Evolutionary conservation across 1,139 yeast genomes (phyloP).

Genomic region (Sugiyamaella sp.): DNA sequence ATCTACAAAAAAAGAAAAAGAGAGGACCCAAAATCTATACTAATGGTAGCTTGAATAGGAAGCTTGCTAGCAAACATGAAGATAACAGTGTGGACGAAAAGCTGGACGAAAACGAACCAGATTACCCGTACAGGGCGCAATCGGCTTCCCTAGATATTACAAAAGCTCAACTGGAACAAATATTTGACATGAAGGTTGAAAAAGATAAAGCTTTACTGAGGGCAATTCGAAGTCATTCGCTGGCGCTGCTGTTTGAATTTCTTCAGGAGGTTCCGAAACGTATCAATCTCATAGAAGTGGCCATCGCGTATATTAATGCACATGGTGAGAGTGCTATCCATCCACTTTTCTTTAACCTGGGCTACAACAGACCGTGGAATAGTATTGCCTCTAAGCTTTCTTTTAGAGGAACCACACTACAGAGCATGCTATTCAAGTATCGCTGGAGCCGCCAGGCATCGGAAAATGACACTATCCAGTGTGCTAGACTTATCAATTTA

Average conservation of each 20-base stretch:
- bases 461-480: not conserved
- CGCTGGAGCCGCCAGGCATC: not conserved
- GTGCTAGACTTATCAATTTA: not conserved
- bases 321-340: not conserved
- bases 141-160: not conserved
- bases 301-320: not conserved
- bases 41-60: too few species aligned
- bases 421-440: not conserved
- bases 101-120: too few species aligned
- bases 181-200: not conserved
- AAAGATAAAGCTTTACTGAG: not conserved
- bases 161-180: not conserved
- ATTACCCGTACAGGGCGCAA: not conserved
- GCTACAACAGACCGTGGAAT: not conserved
- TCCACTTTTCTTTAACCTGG: not conserved
- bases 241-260: not conserved
- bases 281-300: not conserved
- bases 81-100: too few species aligned
- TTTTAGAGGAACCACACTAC: conserved; percentile 3
- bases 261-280: not conserved
- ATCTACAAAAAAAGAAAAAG: too few species aligned
- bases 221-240: not conserved
- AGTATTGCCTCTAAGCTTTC: not conserved
- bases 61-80: too few species aligned
- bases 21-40: too few species aligned